phyloP scores from a whole-genome alignment of 139 green algal species.

The Micromonas pusilla region DNA sequence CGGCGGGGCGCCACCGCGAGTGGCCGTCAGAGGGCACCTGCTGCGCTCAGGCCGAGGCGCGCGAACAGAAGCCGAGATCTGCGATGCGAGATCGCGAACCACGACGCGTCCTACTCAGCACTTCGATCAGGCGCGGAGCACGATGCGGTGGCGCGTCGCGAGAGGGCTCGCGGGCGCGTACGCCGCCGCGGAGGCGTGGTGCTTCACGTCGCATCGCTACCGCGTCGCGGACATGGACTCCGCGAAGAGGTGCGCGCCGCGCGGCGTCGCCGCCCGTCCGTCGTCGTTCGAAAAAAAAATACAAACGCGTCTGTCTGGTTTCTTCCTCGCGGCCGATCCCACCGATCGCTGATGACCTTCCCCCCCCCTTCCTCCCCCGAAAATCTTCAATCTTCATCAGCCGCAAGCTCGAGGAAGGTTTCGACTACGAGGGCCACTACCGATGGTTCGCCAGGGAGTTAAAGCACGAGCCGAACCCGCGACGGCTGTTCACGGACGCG shows the following conservation, averaged over 20 bases:
- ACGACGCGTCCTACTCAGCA: too few species aligned
- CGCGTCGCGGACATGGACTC: neutral
- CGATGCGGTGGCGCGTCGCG: too few species aligned
- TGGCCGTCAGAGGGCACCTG: too few species aligned
- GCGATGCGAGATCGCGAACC: too few species aligned
- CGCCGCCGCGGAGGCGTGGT: neutral
- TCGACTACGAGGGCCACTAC: constrained; percentile 1
- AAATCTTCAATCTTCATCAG: neutral
- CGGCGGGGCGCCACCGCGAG: too few species aligned
- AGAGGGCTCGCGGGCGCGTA: neutral
- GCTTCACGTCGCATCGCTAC: neutral
- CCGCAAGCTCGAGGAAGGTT: neutral
- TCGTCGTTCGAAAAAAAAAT: too few species aligned
- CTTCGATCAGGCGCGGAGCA: too few species aligned
- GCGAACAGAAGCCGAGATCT: too few species aligned
- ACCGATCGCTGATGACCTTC: neutral
- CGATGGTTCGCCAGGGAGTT: constrained; percentile 17
- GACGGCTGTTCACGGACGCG: neutral
- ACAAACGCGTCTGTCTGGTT: too few species aligned
- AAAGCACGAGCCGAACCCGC: constrained; percentile 3
- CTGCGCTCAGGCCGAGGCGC: too few species aligned
- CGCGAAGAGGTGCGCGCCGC: neutral
- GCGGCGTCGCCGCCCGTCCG: too few species aligned
- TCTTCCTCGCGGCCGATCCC: too few species aligned
- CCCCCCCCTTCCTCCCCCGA: neutral